Evolutionary conservation across 2,329 filamentous ascomycete species (phyloP), one percentile per base, ranked within the genome.

Genomic region (Hyphodiscus sp.): DNA sequence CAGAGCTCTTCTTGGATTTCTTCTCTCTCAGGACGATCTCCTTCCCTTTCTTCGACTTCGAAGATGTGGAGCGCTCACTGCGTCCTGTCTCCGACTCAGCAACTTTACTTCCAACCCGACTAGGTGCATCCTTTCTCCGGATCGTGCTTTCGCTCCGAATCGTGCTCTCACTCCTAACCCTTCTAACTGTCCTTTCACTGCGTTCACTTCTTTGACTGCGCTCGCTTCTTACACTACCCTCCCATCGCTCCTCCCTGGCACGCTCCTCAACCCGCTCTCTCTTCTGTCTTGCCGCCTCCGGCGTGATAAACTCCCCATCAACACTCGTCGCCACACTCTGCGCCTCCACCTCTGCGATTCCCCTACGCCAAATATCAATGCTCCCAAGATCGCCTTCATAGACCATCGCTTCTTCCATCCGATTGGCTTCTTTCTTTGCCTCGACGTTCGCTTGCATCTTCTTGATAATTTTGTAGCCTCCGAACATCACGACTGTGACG

Each of bases 381-480:
- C 59, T 62, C 33, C 60, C 61, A 46, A 68, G 61, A 49, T 68
- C 65, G 7, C 52, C 55, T 20, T 66, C 64, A 46, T 65, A 68
- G 8, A 61, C 61, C 49, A 69, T 51, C 0, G 67, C 63, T 48
- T 67, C 62, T 45, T 65, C 63, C 52, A 62, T 59, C 0, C 55
- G 55, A 47, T 57, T 59, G 7, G 60, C 61, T n/a, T 64, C 53
- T 16, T 55, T 57, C 41, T 58, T 58, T 2, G 54, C 55, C n/a
- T 54, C 62, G 38, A 64, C 61, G 51, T 72, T 71, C 15, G 68
- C 73, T 64, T 76, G 75, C 61, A 97, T 89, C 63, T 84, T 86
- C 77, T 96, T 95, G 72, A 99, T 85, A 69, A 99, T 96, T 73
- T 96, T 97, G 80, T 90, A 97, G 5, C 94, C 92, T 51, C 94